These are phyloP conservation scores for Mycena rosella DNA, from an alignment of 768 basidiomycete genomes.

Conservation along the genomic window DNA sequence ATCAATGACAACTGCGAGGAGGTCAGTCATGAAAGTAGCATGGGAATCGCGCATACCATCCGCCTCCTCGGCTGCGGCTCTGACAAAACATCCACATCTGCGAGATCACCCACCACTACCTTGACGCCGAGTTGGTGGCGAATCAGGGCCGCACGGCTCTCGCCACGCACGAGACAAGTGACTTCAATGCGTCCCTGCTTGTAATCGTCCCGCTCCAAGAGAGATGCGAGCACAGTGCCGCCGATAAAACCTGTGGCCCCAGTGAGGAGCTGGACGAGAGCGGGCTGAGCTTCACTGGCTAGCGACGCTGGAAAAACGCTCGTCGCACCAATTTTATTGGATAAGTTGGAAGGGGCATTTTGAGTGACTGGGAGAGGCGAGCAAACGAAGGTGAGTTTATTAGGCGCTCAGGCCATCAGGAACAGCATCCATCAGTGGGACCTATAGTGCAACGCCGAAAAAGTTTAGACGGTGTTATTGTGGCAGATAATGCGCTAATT, in stretches of 20 bases:
- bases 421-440: too few species aligned
- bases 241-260: constrained; percentile 35
- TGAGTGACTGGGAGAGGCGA: not conserved
- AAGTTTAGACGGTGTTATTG: too few species aligned
- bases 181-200: constrained; percentile 25
- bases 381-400: not conserved
- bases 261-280: constrained; percentile 23
- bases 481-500: too few species aligned
- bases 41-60: constrained; percentile 12
- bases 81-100: constrained; percentile 25
- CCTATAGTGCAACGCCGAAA: too few species aligned
- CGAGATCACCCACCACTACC: constrained; percentile 30
- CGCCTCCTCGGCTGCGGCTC: constrained; percentile 20
- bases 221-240: constrained; percentile 21
- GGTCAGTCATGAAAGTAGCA: not conserved
- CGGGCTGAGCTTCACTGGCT: not conserved
- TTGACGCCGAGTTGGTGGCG: constrained; percentile 24
- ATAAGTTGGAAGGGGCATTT: constrained; percentile 16
- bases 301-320: not conserved
- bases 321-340: constrained; percentile 22
- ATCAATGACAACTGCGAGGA: constrained; percentile 22
- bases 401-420: too few species aligned
- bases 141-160: constrained; percentile 16
- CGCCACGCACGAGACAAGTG: constrained; percentile 33
- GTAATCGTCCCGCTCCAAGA: constrained; percentile 27